Percentiles rank a stretch among this genome's conserved stretches.
These are phyloP conservation scores for Lachancea kluyveri DNA, from an alignment of 805 yeast genomes.

Conservation along the genomic window DNA sequence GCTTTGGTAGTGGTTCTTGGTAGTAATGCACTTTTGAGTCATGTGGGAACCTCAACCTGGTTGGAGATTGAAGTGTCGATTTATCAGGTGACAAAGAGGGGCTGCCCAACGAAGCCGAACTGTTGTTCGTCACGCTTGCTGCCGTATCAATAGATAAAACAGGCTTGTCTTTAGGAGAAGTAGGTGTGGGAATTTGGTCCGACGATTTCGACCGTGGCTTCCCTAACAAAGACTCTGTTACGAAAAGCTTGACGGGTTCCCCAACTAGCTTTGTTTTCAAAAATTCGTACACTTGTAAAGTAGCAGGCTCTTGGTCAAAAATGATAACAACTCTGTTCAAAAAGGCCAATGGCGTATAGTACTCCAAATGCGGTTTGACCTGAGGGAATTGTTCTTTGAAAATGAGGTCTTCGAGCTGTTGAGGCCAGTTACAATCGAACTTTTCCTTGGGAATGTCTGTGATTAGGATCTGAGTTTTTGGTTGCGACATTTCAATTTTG, in stretches of 20 bases:
- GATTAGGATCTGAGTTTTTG: slow-evolving; percentile 27
- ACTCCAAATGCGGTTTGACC: slow-evolving; percentile 17
- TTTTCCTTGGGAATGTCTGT: slow-evolving; percentile 25
- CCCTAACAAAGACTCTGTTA: slow-evolving; percentile 31
- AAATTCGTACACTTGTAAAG: slow-evolving; percentile 18
- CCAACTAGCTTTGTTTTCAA: slow-evolving; percentile 14
- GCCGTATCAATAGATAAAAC: slow-evolving; percentile 23
- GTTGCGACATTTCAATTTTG: slow-evolving; percentile 1
- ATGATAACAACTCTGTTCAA: slow-evolving; percentile 39
- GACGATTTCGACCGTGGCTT: slow-evolving; percentile 23
- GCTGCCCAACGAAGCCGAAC: neutral
- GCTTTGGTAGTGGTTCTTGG: slow-evolving; percentile 27
- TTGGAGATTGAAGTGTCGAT: slow-evolving; percentile 23
- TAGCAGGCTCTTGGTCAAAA: slow-evolving; percentile 23
- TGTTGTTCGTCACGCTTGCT: neutral
- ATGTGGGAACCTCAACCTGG: slow-evolving; percentile 21
- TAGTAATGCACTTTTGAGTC: slow-evolving; percentile 23
- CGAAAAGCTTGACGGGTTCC: slow-evolving; percentile 21
- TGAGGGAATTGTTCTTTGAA: slow-evolving; percentile 22
- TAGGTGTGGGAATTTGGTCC: slow-evolving; percentile 7
- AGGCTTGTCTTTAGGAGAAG: slow-evolving; percentile 14
- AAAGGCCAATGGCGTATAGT: slow-evolving; percentile 37
- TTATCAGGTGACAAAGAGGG: slow-evolving; percentile 29
- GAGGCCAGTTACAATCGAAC: slow-evolving; percentile 25
- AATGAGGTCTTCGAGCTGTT: slow-evolving; percentile 16